Evolutionary conservation across 1,284 basidiomycete genomes (phyloP).

Genomic region (Leccinum angustisporum): DNA sequence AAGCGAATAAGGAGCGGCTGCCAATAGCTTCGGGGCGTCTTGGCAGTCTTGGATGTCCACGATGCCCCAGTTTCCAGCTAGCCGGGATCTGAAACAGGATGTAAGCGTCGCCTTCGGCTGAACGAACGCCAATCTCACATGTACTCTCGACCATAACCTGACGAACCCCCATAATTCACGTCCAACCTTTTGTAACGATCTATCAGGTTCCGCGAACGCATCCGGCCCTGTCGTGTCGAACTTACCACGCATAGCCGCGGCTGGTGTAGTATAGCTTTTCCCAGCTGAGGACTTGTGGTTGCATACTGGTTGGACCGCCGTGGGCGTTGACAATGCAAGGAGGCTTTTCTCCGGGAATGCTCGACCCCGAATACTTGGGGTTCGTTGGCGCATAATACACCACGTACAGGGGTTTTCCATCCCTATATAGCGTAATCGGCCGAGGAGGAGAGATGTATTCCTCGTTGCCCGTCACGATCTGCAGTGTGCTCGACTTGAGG

Average conservation of each 20-base stretch:
- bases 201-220: neutral
- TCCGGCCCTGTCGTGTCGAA: neutral
- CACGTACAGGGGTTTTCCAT: slow-evolving; percentile 24
- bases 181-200: slow-evolving; percentile 27
- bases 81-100: slow-evolving; percentile 25
- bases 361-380: slow-evolving; percentile 30
- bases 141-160: slow-evolving; percentile 35
- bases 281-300: slow-evolving; percentile 27
- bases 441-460: slow-evolving; percentile 28
- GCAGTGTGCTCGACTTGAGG: slow-evolving; percentile 22
- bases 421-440: slow-evolving; percentile 27
- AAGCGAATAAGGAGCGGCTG: slow-evolving; percentile 20
- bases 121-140: slow-evolving; percentile 17
- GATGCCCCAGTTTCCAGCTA: slow-evolving; percentile 32
- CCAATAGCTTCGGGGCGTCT: slow-evolving; percentile 27
- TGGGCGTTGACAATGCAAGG: slow-evolving; percentile 32
- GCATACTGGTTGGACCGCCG: slow-evolving; percentile 31
- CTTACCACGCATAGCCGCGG: slow-evolving; percentile 37
- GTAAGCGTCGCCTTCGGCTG: neutral
- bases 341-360: slow-evolving; percentile 27
- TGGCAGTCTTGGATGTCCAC: slow-evolving; percentile 32
- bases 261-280: slow-evolving; percentile 33
- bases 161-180: slow-evolving; percentile 33
- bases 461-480: slow-evolving; percentile 16
- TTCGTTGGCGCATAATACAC: slow-evolving; percentile 34